Evolutionary conservation across 2,329 filamentous ascomycete genomes (phyloP).

Genomic region (Cryphonectria radicalis): DNA sequence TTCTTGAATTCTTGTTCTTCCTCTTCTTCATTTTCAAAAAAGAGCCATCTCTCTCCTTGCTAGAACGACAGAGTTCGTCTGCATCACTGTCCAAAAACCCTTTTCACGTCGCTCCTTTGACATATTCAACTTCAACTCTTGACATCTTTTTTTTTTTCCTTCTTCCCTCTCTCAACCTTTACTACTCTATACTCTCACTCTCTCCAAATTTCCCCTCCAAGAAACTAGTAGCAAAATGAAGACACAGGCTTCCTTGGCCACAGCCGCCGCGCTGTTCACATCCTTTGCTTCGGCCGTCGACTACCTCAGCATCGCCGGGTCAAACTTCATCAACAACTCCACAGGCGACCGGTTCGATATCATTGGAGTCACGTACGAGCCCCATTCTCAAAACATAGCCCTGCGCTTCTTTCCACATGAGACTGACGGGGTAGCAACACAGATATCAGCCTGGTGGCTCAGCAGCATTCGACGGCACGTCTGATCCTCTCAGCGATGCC

Average conservation of each 20-base stretch:
- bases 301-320: conserved; percentile 21
- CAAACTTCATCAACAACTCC: conserved; percentile 57
- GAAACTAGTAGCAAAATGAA: conserved; percentile 22
- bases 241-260: conserved; percentile 25
- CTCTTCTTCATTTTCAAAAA: neutral
- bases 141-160: no score
- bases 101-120: conserved; percentile 22
- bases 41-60: neutral
- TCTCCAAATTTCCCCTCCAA: neutral
- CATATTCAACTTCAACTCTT: neutral
- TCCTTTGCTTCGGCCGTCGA: conserved; percentile 27
- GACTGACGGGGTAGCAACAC: conserved; percentile 16
- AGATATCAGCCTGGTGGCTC: conserved; percentile 65
- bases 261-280: conserved; percentile 28
- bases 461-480: conserved; percentile 57
- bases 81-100: neutral
- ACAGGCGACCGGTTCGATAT: conserved; percentile 62
- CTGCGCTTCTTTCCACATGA: neutral
- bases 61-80: conserved; percentile 5
- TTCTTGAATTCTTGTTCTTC: conserved; percentile 3
- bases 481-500: conserved; percentile 29
- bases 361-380: conserved; percentile 55
- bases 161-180: neutral
- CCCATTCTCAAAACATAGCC: no score
- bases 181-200: neutral